Base-by-base conservation (phyloP, 2,329 filamentous ascomycete species). In the Endoconidiophora polonica region DNA sequence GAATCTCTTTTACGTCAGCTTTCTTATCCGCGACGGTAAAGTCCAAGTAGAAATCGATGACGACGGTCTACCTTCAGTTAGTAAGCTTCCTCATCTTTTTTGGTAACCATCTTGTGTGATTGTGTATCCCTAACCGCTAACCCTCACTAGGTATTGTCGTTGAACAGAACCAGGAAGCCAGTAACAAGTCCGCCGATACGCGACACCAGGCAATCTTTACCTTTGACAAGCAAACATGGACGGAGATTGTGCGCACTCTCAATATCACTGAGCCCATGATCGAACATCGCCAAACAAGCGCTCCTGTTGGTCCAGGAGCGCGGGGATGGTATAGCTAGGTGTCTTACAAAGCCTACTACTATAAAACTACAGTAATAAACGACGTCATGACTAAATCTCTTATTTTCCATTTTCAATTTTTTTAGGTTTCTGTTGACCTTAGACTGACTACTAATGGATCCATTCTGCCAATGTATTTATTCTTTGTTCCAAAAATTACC, bases 1-100 rank as follows among this genome's bases (percentile, higher is more conserved):
- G 62, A 98, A 98, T 58, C 71, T 98, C 58, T 98, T 98, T 64
- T 96, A 96, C 62, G 77, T 94, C 57, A 93, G 86, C 61, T 98
- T 98, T 60, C 67, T 98, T 54, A 86, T 96, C 53, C 79, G 85
- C 52, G 91, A 98, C 64, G 87, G 87, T 9, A 77, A 75, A 53
- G 76, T 87, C 4, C 77, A 77, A 33, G 72, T 98, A n/a, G 70
- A 76, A 2, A 74, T 78, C 50, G 88, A 95, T 59, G 72, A 78
- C 10, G 67, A 82, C 54, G 79, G 75, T 1, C 66, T 94, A 40
- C 88, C 88, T n/a, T 78, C 86, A 20, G 64, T 96, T 45, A 70
- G 87, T 94, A 71, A 70, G 83, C 16, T 18, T 73, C 2, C 7
- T 44, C 2, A 22, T 39, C 7, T 7, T n/a, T 7, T 24, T 33